These are phyloP conservation scores for Beta corolliflora DNA, from an alignment of 179 eudicot genomes.

Conservation along the genomic window DNA sequence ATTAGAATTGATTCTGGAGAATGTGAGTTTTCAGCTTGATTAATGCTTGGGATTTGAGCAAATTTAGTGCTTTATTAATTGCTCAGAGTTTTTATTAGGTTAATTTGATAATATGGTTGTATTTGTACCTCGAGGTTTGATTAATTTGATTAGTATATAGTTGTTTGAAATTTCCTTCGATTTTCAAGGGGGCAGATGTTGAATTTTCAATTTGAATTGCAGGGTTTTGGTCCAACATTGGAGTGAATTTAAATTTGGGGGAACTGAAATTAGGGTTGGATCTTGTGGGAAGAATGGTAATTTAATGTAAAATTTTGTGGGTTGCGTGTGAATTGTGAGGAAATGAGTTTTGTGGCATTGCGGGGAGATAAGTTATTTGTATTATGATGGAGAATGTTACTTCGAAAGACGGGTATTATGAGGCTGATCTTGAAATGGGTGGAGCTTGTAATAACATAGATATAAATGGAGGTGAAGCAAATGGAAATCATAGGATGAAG, in stretches of 20 bases:
- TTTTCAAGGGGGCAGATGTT: conserved; percentile 14
- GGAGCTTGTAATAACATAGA: conserved; percentile 32
- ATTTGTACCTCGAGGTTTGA: background rate
- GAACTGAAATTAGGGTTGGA: conserved; percentile 24
- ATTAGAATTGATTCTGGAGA: background rate
- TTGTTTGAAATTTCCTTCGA: background rate
- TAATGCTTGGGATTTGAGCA: conserved; percentile 24
- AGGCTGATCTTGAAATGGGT: conserved; percentile 66
- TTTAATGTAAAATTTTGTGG: conserved; percentile 9
- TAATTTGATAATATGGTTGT: too few species aligned
- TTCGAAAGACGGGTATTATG: conserved; percentile 37
- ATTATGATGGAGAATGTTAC: conserved; percentile 41
- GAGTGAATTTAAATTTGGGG: conserved; percentile 5
- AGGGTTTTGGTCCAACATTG: conserved; percentile 27
- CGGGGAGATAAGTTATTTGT: conserved; percentile 23
- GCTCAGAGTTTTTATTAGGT: too few species aligned
- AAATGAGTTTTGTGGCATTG: conserved; percentile 14
- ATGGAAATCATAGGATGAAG: conserved; percentile 34
- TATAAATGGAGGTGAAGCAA: conserved; percentile 18
- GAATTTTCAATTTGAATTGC: conserved; percentile 19
- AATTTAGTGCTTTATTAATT: conserved; percentile 16
- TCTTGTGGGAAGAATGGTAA: conserved; percentile 12
- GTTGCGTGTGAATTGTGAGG: background rate
- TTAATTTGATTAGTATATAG: background rate
- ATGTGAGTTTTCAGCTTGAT: conserved; percentile 11